These are phyloP conservation scores for Primulina eburnea DNA, from an alignment of 257 asterid species.

Conservation along the genomic window DNA sequence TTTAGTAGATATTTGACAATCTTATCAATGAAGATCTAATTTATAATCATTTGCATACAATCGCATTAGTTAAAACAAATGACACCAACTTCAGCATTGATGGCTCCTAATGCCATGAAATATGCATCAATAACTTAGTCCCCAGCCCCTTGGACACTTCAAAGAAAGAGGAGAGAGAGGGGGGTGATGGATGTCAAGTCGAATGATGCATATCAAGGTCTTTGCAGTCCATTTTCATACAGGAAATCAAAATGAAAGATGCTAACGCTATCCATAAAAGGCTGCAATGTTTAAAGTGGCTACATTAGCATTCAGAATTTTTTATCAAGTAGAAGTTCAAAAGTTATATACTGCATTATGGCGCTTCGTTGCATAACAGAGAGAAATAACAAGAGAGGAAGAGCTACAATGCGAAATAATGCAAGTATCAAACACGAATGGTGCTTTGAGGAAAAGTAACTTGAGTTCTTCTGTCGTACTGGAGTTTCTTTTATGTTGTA, in stretches of 20 bases:
- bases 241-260: not conserved
- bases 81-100: not conserved
- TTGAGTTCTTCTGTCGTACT: not conserved
- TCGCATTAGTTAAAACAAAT: not conserved
- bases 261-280: not conserved
- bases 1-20: not conserved
- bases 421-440: not conserved
- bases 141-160: slow-evolving; percentile 3
- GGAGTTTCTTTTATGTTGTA: not conserved
- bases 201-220: not conserved
- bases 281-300: not conserved
- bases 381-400: not conserved
- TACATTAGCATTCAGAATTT: slow-evolving; percentile 3
- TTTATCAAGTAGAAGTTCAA: not conserved
- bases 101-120: not conserved
- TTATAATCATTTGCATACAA: not conserved
- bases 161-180: not conserved
- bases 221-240: not conserved
- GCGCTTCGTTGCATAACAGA: slow-evolving; percentile 12
- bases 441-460: not conserved
- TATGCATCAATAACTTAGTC: not conserved
- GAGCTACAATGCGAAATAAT: slow-evolving; percentile 3
- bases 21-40: not conserved
- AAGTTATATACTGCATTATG: not conserved
- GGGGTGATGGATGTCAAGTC: no score